phyloP scores from a whole-genome alignment of 371 early-diverging fungal genomes.

The Apophysomyces sp. region DNA sequence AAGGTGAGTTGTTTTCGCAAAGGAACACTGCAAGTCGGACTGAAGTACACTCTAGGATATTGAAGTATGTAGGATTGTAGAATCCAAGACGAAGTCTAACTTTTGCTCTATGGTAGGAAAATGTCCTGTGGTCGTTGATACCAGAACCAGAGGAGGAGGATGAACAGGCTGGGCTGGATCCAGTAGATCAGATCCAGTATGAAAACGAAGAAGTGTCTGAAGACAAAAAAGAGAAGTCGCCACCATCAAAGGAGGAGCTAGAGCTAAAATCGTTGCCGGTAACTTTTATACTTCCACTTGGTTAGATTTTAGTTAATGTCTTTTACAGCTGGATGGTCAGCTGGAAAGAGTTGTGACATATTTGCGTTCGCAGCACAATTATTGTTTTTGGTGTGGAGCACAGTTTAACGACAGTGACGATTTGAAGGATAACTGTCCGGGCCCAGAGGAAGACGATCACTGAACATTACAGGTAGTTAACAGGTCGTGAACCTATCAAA shows the following conservation, averaged over 20 bases:
- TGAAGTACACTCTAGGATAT: constrained; percentile 9
- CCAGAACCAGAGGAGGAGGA: constrained; percentile 10
- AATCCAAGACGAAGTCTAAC: background rate
- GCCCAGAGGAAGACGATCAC: constrained; percentile 60
- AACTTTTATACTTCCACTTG: background rate
- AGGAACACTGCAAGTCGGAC: too few species aligned
- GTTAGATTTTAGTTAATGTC: background rate
- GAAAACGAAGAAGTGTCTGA: constrained; percentile 14
- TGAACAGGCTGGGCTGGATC: constrained; percentile 4
- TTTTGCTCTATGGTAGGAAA: background rate
- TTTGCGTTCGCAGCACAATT: constrained; percentile 50
- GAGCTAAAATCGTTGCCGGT: constrained; percentile 22
- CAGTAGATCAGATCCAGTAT: constrained; percentile 10
- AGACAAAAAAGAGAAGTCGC: constrained; percentile 15
- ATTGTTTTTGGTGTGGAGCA: constrained; percentile 71
- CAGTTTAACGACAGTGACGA: constrained; percentile 52
- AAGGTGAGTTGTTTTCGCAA: constrained; percentile 6
- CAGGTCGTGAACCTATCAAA: too few species aligned
- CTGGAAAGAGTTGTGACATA: constrained; percentile 43
- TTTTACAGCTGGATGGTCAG: constrained; percentile 28
- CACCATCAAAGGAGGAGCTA: constrained; percentile 24
- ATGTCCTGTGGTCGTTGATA: constrained; percentile 18
- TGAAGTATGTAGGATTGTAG: constrained; percentile 15
- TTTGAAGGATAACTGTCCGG: constrained; percentile 57
- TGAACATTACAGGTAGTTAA: too few species aligned